These are phyloP conservation scores for Pseudonectria buxi DNA, from an alignment of 2,329 filamentous ascomycete genomes.

Conservation along the genomic window DNA sequence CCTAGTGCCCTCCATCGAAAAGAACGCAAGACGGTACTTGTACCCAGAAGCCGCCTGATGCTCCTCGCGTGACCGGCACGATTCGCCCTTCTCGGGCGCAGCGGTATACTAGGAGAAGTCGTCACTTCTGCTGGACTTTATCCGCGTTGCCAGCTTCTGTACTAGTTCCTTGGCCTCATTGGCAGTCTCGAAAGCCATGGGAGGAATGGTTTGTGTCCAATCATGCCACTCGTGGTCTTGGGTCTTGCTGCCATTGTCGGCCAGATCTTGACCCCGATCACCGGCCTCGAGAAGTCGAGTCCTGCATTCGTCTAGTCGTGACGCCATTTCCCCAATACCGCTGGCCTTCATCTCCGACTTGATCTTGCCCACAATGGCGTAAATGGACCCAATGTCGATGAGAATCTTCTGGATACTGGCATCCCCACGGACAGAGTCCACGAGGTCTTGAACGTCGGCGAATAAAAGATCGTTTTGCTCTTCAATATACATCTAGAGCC, in stretches of 20 bases:
- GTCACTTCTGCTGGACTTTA: conserved; percentile 27
- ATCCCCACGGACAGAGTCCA: conserved; percentile 62
- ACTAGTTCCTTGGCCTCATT: conserved; percentile 70
- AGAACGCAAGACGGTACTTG: too few relatives aligned
- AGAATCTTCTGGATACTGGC: conserved; percentile 58
- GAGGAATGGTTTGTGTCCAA: conserved; percentile 67
- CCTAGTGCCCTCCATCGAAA: too few relatives aligned
- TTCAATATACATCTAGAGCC: conserved; percentile 63
- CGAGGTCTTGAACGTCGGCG: conserved; percentile 74
- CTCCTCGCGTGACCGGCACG: background rate
- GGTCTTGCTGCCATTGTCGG: conserved; percentile 39
- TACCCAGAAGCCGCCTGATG: background rate
- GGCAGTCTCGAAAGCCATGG: conserved; percentile 81
- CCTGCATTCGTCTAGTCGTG: conserved; percentile 55
- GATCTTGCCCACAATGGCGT: conserved; percentile 63
- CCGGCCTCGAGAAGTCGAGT: conserved; percentile 59
- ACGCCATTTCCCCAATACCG: conserved; percentile 45
- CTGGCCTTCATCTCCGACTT: conserved; percentile 57
- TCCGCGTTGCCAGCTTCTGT: conserved; percentile 35
- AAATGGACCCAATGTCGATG: conserved; percentile 64
- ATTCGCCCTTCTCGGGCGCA: background rate
- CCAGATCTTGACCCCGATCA: conserved; percentile 54
- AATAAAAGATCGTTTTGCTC: conserved; percentile 75
- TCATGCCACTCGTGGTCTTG: conserved; percentile 52
- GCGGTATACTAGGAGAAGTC: conserved; percentile 38